Conservation (phyloP, 1,284 basidiomycete genomes). For the Paramarasmius palmivorus region DNA sequence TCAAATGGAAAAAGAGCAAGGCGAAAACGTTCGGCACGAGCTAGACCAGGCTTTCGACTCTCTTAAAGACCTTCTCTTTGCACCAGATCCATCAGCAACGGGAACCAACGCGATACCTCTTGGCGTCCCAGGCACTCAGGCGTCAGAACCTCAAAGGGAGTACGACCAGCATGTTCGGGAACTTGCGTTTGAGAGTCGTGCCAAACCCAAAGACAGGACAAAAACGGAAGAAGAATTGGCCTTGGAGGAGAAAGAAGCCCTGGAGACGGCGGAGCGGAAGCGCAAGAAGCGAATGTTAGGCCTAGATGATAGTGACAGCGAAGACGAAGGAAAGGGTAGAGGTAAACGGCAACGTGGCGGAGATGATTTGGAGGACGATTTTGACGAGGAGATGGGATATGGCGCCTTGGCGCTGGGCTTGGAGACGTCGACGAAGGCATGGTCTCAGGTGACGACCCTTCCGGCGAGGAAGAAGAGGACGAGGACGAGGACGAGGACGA, state of each 20-base stretch:
- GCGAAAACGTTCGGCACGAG: constrained; percentile 84
- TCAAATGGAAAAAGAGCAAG: constrained; percentile 86
- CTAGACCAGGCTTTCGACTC: constrained; percentile 89
- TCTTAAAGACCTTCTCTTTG: constrained; percentile 77
- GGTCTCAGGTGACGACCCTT: constrained; percentile 36
- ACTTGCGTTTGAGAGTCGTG: constrained; percentile 90
- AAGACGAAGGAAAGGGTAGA: constrained; percentile 47
- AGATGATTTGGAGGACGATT: constrained; percentile 96
- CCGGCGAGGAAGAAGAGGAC: constrained; percentile 87
- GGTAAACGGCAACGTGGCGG: constrained; percentile 54
- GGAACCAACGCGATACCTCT: constrained; percentile 39
- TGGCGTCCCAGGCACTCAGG: constrained; percentile 18
- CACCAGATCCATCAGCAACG: constrained; percentile 33
- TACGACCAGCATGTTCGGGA: constrained; percentile 94
- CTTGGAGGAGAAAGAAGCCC: constrained; percentile 81
- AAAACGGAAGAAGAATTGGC: constrained; percentile 97
- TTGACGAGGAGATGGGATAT: constrained; percentile 49
- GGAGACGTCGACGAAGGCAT: constrained; percentile 29
- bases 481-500: constrained; percentile 69
- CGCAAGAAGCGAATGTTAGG: constrained; percentile 88
- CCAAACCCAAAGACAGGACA: constrained; percentile 93
- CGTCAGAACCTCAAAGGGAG: constrained; percentile 44
- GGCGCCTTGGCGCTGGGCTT: constrained; percentile 53
- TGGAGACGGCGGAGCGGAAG: constrained; percentile 85
- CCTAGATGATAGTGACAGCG: constrained; percentile 63